These are phyloP conservation scores for Pseudocercospora cruenta DNA, from an alignment of 2,329 filamentous ascomycete species.

Conservation along the genomic window DNA sequence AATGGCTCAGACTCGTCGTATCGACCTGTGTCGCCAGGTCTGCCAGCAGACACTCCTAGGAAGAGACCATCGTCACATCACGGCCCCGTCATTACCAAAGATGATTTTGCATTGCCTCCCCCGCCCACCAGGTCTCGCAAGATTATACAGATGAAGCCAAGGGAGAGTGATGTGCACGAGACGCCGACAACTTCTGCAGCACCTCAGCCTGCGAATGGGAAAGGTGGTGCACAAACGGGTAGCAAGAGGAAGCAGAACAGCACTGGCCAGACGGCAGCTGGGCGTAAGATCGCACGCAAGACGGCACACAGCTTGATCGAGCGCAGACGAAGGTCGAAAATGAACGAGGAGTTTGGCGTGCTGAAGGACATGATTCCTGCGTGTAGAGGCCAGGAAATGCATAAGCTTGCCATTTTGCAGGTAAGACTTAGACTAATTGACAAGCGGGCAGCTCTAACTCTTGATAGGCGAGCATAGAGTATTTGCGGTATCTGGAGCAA, in stretches of 20 bases:
- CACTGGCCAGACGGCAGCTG: slow-evolving; percentile 76
- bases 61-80: slow-evolving; percentile 34
- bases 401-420: slow-evolving; percentile 93
- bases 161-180: slow-evolving; percentile 43
- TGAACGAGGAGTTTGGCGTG: slow-evolving; percentile 97
- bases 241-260: slow-evolving; percentile 74
- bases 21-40: slow-evolving; percentile 50
- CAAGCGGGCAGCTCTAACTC: slow-evolving; percentile 5
- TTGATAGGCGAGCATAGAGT: slow-evolving; percentile 86
- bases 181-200: slow-evolving; percentile 8
- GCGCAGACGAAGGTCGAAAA: slow-evolving; percentile 85
- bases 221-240: slow-evolving; percentile 36
- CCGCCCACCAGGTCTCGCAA: slow-evolving; percentile 90
- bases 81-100: slow-evolving; percentile 49
- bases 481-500: slow-evolving; percentile 89
- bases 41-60: slow-evolving; percentile 43
- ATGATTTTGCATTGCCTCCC: slow-evolving; percentile 80
- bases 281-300: slow-evolving; percentile 93
- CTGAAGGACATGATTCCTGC: slow-evolving; percentile 95
- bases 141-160: slow-evolving; percentile 97
- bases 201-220: slow-evolving; percentile 24
- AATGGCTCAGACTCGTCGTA: slow-evolving; percentile 58
- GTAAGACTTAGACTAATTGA: slow-evolving; percentile 51
- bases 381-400: slow-evolving; percentile 92
- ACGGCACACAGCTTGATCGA: slow-evolving; percentile 97